Base-by-base conservation (phyloP, 2,329 filamentous ascomycete genomes). In the Alternaria sp. region DNA sequence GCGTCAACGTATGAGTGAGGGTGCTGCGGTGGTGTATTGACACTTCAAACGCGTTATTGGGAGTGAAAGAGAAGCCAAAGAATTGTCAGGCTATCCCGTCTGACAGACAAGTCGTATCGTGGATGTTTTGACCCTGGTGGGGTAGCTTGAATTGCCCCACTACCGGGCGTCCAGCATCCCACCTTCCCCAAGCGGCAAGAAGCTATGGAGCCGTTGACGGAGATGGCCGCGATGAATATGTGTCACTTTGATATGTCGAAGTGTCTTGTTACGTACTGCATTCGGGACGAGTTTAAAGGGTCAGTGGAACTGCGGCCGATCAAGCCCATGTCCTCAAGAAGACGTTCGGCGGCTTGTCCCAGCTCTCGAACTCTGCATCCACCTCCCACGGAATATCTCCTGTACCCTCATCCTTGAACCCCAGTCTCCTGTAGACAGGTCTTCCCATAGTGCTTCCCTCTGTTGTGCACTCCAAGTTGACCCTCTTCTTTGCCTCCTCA, bases 391-490 rank as follows among this genome's bases (percentile, higher is more conserved):
- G 68, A 17, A 78, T 72, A 21, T 77, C 76, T 1, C 70, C 73
- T 12, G 65, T 62, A 11, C 73, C 72, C 28, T 77, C 75, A n/a
- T 74, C 67, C 56, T 73, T 71, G 58, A 80, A 79, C 0, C 77
- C 78, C 13, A 79, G 47, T 58, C 66, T 73, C 46, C 63, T 66
- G 43, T 80, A 80, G 1, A 78, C 73, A 10, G 53, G 66, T 65
- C 76, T 67, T 23, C 78, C 78, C 77, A 79, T 80, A 26, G 68
- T 70, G 53, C 71, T 75, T 9, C 74, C 78, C 60, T 80, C 78
- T 3, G 77, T 80, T 6, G 77, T 79, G 44, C 73, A 76, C 58
- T 80, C 78, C 47, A 80, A 40, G 12, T 72, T 62, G 8, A 77
- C 77, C 56, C 78, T 69, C 25, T 62, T 70, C 66, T 76, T 75